phyloP scores from a whole-genome alignment of 164 flowering plant species.

The Stephania yunnanensis region DNA sequence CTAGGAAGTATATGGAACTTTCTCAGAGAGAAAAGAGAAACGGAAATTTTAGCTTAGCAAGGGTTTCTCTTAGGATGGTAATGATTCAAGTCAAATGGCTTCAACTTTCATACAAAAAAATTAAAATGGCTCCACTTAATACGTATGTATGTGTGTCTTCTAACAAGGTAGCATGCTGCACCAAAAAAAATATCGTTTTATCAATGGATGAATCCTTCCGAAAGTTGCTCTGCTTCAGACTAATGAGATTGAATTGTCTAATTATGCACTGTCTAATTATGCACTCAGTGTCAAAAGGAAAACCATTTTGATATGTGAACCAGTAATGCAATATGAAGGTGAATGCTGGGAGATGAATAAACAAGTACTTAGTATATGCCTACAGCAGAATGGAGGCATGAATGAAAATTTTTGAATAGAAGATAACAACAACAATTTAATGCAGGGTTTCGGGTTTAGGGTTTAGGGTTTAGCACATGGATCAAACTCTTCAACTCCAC shows the following conservation, averaged over 20 bases:
- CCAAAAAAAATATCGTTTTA: neutral
- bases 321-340: neutral
- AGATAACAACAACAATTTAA: too few relatives aligned
- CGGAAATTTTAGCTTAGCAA: neutral
- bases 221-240: neutral
- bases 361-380: neutral
- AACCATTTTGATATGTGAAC: neutral
- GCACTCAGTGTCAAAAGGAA: neutral
- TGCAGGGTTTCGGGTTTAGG: too few relatives aligned
- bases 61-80: neutral
- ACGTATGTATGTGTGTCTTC: neutral
- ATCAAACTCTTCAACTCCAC: too few relatives aligned
- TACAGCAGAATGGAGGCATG: neutral
- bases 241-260: neutral
- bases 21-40: neutral
- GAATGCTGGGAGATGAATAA: neutral
- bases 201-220: neutral
- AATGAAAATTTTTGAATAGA: neutral
- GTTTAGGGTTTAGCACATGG: too few relatives aligned
- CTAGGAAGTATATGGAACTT: neutral
- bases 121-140: neutral
- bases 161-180: neutral
- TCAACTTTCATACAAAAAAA: neutral
- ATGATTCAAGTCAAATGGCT: neutral
- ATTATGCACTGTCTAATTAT: neutral